These are phyloP conservation scores for Boletellus sp. DNA, from an alignment of 768 basidiomycete genomes.

Conservation along the genomic window DNA sequence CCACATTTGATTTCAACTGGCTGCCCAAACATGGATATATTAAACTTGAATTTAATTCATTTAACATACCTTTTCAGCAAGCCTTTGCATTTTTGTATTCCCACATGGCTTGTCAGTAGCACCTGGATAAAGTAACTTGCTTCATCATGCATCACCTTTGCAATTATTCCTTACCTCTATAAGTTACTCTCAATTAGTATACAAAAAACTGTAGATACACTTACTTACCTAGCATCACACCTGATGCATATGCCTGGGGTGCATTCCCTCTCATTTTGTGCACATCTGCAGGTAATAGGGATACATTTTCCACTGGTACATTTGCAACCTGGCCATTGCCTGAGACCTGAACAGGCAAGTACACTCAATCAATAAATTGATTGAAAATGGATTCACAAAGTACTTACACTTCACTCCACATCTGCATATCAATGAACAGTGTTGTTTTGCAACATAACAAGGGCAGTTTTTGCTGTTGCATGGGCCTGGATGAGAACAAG, in stretches of 20 bases:
- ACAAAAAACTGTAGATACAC: neutral
- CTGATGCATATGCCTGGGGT: slow-evolving; percentile 47
- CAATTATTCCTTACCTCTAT: slow-evolving; percentile 20
- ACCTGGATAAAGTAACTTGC: slow-evolving; percentile 12
- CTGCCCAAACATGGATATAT: slow-evolving; percentile 21
- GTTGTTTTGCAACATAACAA: slow-evolving; percentile 37
- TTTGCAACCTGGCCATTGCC: slow-evolving; percentile 13
- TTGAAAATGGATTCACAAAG: neutral
- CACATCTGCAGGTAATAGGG: slow-evolving; percentile 36
- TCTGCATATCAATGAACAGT: slow-evolving; percentile 48
- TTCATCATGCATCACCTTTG: neutral
- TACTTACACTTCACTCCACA: slow-evolving; percentile 42
- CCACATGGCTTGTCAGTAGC: slow-evolving; percentile 16
- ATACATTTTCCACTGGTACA: slow-evolving; percentile 29
- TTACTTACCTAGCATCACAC: slow-evolving; percentile 42
- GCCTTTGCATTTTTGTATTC: slow-evolving; percentile 30
- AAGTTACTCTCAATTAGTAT: neutral
- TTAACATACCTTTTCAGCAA: slow-evolving; percentile 18
- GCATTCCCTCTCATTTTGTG: slow-evolving; percentile 40
- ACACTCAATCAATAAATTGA: neutral
- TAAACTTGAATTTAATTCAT: neutral
- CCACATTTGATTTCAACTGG: slow-evolving; percentile 34
- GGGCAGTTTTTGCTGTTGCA: slow-evolving; percentile 40
- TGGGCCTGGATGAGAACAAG: slow-evolving; percentile 47
- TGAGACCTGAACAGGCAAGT: slow-evolving; percentile 9